Conservation (phyloP, 2,329 filamentous ascomycete species). For the Cladophialophora yegresii region DNA sequence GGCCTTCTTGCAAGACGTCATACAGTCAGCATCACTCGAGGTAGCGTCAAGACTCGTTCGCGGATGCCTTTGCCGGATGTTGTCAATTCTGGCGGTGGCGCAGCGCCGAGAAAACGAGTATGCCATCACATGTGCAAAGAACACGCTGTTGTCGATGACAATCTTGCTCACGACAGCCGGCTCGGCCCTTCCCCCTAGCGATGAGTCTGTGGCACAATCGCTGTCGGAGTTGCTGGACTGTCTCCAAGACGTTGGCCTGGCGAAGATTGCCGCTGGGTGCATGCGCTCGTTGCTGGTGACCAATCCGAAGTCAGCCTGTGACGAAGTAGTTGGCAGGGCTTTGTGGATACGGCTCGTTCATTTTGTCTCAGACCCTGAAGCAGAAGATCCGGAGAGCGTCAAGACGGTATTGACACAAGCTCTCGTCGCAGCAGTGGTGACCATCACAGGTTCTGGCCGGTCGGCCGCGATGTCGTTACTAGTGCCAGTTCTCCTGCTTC, state of each 20-base stretch:
- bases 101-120: constrained; percentile 62
- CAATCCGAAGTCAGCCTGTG: constrained; percentile 61
- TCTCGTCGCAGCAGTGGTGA: constrained; percentile 67
- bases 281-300: constrained; percentile 77
- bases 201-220: constrained; percentile 73
- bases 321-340: constrained; percentile 72
- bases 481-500: constrained; percentile 72
- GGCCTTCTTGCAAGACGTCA: constrained; percentile 73
- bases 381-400: constrained; percentile 78
- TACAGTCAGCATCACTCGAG: constrained; percentile 43
- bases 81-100: constrained; percentile 64
- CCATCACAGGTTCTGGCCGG: constrained; percentile 36
- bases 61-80: constrained; percentile 77
- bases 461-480: constrained; percentile 69
- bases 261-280: constrained; percentile 88
- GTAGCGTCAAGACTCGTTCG: constrained; percentile 70
- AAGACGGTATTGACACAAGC: constrained; percentile 71
- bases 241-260: constrained; percentile 60
- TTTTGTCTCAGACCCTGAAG: constrained; percentile 67
- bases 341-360: constrained; percentile 73
- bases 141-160: constrained; percentile 82
- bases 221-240: constrained; percentile 83
- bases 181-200: constrained; percentile 70
- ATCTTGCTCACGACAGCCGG: constrained; percentile 82
- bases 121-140: constrained; percentile 87